Evolutionary conservation across 1,284 basidiomycete genomes (phyloP).

Genomic region (Retiboletus flavoniger): DNA sequence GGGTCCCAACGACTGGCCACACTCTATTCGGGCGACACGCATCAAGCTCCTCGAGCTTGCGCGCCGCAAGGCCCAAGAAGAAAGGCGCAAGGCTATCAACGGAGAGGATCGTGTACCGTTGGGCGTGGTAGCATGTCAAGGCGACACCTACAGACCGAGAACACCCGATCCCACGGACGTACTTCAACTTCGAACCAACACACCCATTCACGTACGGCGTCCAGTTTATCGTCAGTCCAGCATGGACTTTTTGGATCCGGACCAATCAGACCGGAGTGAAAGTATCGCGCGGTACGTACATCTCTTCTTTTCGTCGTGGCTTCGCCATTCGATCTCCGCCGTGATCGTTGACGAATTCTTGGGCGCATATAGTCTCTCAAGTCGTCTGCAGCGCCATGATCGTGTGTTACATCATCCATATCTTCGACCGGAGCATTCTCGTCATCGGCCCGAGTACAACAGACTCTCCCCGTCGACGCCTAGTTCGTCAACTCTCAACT

Average conservation of each 20-base stretch:
- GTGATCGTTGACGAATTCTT: conserved; percentile 12
- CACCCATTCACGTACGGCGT: conserved; percentile 37
- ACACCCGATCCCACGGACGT: conserved; percentile 37
- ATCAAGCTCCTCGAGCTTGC: conserved; percentile 74
- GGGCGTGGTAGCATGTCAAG: conserved; percentile 9
- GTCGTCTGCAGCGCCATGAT: conserved; percentile 66
- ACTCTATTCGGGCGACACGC: conserved; percentile 75
- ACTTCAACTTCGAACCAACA: conserved; percentile 44
- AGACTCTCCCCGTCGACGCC: conserved; percentile 57
- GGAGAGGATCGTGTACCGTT: conserved; percentile 32
- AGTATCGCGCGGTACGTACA: conserved; percentile 57
- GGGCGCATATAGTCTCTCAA: conserved; percentile 52
- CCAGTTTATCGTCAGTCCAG: conserved; percentile 76
- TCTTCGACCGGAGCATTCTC: conserved; percentile 44
- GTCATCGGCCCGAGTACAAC: conserved; percentile 32
- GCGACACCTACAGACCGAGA: conserved; percentile 12
- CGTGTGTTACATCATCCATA: conserved; percentile 61
- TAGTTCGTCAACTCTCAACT: conserved; percentile 63
- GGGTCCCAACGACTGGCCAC: conserved; percentile 72
- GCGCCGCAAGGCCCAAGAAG: conserved; percentile 59
- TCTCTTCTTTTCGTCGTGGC: conserved; percentile 4
- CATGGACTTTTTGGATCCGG: conserved; percentile 73
- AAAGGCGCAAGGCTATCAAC: conserved; percentile 38
- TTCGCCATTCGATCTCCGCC: conserved; percentile 2
- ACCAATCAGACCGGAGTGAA: conserved; percentile 47